Evolutionary conservation across 306 rosid genomes (phyloP).

Genomic region (Betula pendula): DNA sequence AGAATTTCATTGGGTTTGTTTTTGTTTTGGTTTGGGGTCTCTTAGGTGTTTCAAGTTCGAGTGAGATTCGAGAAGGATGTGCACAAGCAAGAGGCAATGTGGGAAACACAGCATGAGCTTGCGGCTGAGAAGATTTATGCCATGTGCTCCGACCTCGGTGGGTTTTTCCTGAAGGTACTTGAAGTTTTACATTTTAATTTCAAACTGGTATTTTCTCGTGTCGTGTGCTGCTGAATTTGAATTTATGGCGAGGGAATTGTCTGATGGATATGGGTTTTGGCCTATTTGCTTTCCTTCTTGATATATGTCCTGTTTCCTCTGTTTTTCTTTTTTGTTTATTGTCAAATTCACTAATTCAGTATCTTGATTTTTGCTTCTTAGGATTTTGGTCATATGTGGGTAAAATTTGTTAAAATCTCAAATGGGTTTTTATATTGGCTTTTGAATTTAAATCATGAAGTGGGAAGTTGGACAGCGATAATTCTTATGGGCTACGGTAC

Average conservation of each 20-base stretch:
- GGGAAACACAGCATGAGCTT: slow-evolving; percentile 89
- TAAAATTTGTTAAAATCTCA: background rate
- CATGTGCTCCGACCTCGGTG: slow-evolving; percentile 89
- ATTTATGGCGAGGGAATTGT: slow-evolving; percentile 1
- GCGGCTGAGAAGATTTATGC: slow-evolving; percentile 85
- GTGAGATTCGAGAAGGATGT: slow-evolving; percentile 80
- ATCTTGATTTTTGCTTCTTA: background rate
- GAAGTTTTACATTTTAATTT: background rate
- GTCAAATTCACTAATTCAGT: background rate
- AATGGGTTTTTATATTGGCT: background rate
- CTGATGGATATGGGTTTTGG: slow-evolving; percentile 1
- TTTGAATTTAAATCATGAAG: background rate
- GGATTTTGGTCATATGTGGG: background rate
- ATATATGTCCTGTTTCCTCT: background rate
- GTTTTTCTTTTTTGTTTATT: background rate
- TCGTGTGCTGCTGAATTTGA: slow-evolving; percentile 11
- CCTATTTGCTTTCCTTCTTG: background rate
- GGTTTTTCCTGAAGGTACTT: slow-evolving; percentile 89
- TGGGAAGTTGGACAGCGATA: slow-evolving; percentile 6
- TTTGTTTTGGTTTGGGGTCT: slow-evolving; percentile 13
- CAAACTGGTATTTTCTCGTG: background rate
- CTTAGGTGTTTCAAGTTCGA: slow-evolving; percentile 75
- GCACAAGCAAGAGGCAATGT: slow-evolving; percentile 77
- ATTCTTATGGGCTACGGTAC: background rate
- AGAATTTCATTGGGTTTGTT: slow-evolving; percentile 11